Conservation (phyloP, 306 rosid genomes). For the Alnus rubra region DNA sequence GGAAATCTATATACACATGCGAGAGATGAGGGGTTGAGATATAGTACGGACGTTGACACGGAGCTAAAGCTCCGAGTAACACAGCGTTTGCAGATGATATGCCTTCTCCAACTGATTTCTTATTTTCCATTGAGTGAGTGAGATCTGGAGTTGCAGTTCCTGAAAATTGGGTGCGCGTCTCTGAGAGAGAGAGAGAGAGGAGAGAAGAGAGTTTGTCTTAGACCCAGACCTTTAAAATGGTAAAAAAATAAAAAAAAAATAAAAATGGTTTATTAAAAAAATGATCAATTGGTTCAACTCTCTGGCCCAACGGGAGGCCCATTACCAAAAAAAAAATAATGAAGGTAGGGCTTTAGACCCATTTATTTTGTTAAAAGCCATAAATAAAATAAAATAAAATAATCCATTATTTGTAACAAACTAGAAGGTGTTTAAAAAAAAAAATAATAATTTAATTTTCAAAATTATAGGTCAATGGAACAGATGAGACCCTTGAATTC, state of each 20-base stretch:
- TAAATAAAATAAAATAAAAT: too few relatives aligned
- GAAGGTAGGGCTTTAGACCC: too few relatives aligned
- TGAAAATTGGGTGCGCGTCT: not conserved
- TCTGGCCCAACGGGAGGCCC: not conserved
- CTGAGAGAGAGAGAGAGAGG: not conserved
- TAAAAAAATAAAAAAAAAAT: too few relatives aligned
- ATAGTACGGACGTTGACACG: slow-evolving; percentile 71
- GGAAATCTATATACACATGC: not conserved
- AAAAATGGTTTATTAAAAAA: not conserved
- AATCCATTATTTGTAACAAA: too few relatives aligned
- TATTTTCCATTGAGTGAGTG: slow-evolving; percentile 37
- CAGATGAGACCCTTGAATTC: too few relatives aligned
- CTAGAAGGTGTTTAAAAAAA: too few relatives aligned
- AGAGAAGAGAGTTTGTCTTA: not conserved
- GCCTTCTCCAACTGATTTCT: slow-evolving; percentile 39
- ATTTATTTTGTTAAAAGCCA: too few relatives aligned
- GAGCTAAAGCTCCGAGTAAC: slow-evolving; percentile 84
- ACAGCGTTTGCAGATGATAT: slow-evolving; percentile 80
- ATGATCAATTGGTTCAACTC: not conserved
- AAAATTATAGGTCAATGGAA: too few relatives aligned
- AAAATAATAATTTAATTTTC: too few relatives aligned
- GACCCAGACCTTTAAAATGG: too few relatives aligned
- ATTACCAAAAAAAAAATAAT: too few relatives aligned
- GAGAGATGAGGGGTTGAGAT: not conserved
- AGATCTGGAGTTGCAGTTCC: slow-evolving; percentile 17